Percentiles rank a stretch among this genome's conserved stretches.
phyloP scores from a whole-genome alignment of 2,329 filamentous ascomycete species.

The Ceratocystis papillata region DNA sequence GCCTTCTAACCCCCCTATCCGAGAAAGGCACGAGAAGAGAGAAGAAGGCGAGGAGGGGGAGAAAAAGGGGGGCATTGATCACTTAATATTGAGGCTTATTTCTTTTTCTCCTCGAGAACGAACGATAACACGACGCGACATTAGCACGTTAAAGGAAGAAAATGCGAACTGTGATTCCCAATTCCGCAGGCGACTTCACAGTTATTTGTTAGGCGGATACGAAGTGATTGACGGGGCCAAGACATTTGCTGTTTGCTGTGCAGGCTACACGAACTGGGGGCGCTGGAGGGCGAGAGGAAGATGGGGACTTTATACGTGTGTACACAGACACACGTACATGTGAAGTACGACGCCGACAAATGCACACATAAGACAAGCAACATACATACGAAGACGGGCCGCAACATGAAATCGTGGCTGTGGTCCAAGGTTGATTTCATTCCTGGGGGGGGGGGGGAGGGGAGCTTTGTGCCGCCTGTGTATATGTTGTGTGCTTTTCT shows the following conservation, averaged over 20 bases:
- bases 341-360: no score
- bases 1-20: background rate
- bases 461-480: no score
- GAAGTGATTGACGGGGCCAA: slow-evolving; percentile 12
- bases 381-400: no score
- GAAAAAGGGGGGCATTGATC: slow-evolving; percentile 8
- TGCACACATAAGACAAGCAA: no score
- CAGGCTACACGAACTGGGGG: slow-evolving; percentile 7
- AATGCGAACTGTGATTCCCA: background rate
- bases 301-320: background rate
- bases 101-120: background rate
- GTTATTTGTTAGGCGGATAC: background rate
- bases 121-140: background rate
- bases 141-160: background rate
- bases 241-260: slow-evolving; percentile 1
- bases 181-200: background rate
- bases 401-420: no score
- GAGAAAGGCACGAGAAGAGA: background rate
- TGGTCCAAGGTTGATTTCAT: no score
- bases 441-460: no score
- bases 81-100: slow-evolving; percentile 1
- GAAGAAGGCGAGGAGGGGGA: background rate
- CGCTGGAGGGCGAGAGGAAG: background rate
- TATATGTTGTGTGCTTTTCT: no score
- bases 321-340: background rate